Evolutionary conservation across 2,329 filamentous ascomycete species (phyloP).

Genomic region (Pyrenochaeta sp.): DNA sequence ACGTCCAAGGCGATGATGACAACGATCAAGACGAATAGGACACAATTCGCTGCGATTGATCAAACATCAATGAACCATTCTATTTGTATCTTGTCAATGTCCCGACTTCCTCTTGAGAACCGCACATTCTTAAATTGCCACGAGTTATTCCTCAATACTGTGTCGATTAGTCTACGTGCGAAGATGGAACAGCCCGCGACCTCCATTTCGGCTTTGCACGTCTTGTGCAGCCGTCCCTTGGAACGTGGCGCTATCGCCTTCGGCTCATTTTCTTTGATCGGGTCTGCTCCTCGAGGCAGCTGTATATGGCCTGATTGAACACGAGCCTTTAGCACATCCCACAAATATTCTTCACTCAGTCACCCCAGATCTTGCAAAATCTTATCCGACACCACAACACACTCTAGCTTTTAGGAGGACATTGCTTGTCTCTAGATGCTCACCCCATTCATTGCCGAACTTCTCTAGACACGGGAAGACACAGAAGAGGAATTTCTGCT

Average conservation of each 20-base stretch:
- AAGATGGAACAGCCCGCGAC: slow-evolving; percentile 65
- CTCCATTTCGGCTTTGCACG: slow-evolving; percentile 39
- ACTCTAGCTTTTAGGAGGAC: slow-evolving; percentile 44
- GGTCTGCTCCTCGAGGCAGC: slow-evolving; percentile 34
- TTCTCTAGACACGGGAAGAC: slow-evolving; percentile 46
- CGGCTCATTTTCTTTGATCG: slow-evolving; percentile 30
- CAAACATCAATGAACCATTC: background rate
- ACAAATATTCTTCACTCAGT: background rate
- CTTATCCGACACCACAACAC: slow-evolving; percentile 31
- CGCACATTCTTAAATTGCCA: slow-evolving; percentile 99
- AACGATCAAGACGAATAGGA: slow-evolving; percentile 58
- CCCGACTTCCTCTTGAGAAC: slow-evolving; percentile 14
- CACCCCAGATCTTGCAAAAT: too few species aligned
- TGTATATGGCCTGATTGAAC: slow-evolving; percentile 31
- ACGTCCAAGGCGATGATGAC: slow-evolving; percentile 74
- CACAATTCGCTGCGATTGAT: slow-evolving; percentile 6
- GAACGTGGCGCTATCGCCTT: slow-evolving; percentile 40
- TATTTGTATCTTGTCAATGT: background rate
- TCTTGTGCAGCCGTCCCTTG: slow-evolving; percentile 45
- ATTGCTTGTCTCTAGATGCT: slow-evolving; percentile 35
- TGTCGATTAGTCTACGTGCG: slow-evolving; percentile 98
- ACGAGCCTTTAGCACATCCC: slow-evolving; percentile 36
- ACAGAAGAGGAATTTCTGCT: slow-evolving; percentile 38
- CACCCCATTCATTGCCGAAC: slow-evolving; percentile 37
- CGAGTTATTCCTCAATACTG: slow-evolving; percentile 72